A percentile compares a stretch with the other conserved stretches of the same genome.
Evolutionary conservation across 768 basidiomycete species (phyloP).

Genomic region (Boletus reticulatus): DNA sequence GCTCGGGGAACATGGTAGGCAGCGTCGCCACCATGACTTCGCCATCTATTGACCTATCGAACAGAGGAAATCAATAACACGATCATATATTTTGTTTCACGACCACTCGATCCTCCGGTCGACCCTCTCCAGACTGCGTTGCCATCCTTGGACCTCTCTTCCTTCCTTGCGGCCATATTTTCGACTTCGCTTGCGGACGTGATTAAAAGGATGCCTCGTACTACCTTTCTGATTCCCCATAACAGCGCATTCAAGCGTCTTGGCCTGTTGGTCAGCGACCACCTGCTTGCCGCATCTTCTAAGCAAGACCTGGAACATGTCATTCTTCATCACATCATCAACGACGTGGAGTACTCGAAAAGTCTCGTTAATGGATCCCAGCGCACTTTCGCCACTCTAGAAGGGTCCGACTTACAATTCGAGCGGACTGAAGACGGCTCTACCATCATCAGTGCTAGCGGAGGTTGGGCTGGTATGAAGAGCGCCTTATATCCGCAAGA

Average conservation of each 20-base stretch:
- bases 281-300: slow-evolving; percentile 76
- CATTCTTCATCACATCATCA: slow-evolving; percentile 83
- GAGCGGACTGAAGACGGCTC: slow-evolving; percentile 54
- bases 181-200: slow-evolving; percentile 79
- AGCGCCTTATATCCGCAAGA: slow-evolving; percentile 58
- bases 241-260: slow-evolving; percentile 88
- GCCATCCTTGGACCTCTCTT: slow-evolving; percentile 80
- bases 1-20: slow-evolving; percentile 73
- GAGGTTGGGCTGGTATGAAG: slow-evolving; percentile 75
- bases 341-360: slow-evolving; percentile 69
- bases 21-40: not conserved
- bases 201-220: slow-evolving; percentile 60
- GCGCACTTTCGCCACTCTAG: slow-evolving; percentile 75
- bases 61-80: slow-evolving; percentile 74
- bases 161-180: slow-evolving; percentile 87
- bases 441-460: slow-evolving; percentile 57
- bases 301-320: slow-evolving; percentile 81
- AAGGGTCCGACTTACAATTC: slow-evolving; percentile 79
- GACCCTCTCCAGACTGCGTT: slow-evolving; percentile 80
- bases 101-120: slow-evolving; percentile 77
- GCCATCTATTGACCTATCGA: slow-evolving; percentile 7
- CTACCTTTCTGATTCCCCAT: slow-evolving; percentile 82
- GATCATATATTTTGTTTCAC: slow-evolving; percentile 86
- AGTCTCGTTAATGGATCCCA: slow-evolving; percentile 61
- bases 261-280: slow-evolving; percentile 79